Base-by-base conservation (phyloP, 306 rosid species). In the Lathyrus tuberosus region DNA sequence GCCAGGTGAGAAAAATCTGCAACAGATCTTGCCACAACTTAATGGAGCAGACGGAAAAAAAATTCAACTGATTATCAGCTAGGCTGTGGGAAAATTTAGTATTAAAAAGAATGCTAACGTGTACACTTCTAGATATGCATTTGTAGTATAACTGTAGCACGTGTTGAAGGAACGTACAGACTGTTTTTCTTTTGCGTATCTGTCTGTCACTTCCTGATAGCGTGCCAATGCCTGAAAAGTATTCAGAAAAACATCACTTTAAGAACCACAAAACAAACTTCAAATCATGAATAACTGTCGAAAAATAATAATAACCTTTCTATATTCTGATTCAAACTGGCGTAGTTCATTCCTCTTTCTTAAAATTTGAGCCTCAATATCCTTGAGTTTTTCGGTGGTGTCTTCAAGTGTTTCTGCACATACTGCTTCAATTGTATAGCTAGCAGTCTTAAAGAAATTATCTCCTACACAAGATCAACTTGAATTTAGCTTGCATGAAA, bases 341-440 rank as follows among this genome's bases (percentile, higher is more conserved):
- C 97, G 99, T 62, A 95, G 89, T 78, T 95, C 99, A 76, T 84
- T 91, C 83, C 99, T 89, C 86, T 95, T 95, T 82, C 91, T 87
- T 73, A 95, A 91, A 67, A 95, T 95, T 81, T 89, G 96, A 76
- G 85, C 87, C 80, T 95, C 99, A 20, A 89, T 76, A 48, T 95
- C 99, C 75, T 70, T 82, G 52, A 95, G 97, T 64, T 87, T 95
- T 44, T 87, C 74, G 1, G 97, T 88, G 16, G 91, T 87, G 26
- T 89, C 96, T 67, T 87, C 97, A 16, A 84, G 86, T 41, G 92
- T 66, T 67, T 84, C 86, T 30, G 83, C 84, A 78, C 99, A 91
- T 64, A 95, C 82, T 41, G 97, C 97, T 85, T 95, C 99, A n/a
- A 95, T 91, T 0, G 87, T 89, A 69, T 95, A 95, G 74, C 85